These are phyloP conservation scores for Anisodus acutangulus DNA, from an alignment of 257 asterid genomes.

Conservation along the genomic window DNA sequence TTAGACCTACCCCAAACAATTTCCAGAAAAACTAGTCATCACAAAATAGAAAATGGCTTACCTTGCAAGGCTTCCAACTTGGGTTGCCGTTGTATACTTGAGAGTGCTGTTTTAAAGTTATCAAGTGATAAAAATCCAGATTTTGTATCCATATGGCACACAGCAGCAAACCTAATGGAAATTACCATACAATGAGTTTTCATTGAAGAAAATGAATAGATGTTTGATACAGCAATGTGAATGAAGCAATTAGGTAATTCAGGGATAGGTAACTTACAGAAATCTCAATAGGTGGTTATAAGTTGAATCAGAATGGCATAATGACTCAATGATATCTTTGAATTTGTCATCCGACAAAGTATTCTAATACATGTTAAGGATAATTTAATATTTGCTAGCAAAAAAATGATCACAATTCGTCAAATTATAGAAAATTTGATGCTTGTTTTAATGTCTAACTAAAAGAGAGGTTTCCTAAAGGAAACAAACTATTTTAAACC, in stretches of 20 bases:
- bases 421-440: background rate
- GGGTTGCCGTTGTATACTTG: conserved; percentile 74
- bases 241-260: conserved; percentile 21
- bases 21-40: background rate
- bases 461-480: background rate
- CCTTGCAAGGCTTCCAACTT: conserved; percentile 90
- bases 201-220: background rate
- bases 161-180: conserved; percentile 63
- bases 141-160: conserved; percentile 68
- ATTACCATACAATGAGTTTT: conserved; percentile 30
- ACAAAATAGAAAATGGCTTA: conserved; percentile 22
- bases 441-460: background rate
- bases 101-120: conserved; percentile 71
- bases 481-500: conserved; percentile 5
- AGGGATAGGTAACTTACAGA: conserved; percentile 63
- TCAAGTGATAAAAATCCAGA: conserved; percentile 63
- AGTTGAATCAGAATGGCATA: conserved; percentile 68
- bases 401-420: background rate
- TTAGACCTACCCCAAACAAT: background rate
- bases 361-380: conserved; percentile 74
- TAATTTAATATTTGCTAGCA: conserved; percentile 6
- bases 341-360: conserved; percentile 64
- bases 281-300: conserved; percentile 68
- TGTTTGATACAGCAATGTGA: background rate
- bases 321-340: conserved; percentile 61